Conservation (phyloP, 805 yeast genomes). For the Grigorovia transvaalensis region DNA sequence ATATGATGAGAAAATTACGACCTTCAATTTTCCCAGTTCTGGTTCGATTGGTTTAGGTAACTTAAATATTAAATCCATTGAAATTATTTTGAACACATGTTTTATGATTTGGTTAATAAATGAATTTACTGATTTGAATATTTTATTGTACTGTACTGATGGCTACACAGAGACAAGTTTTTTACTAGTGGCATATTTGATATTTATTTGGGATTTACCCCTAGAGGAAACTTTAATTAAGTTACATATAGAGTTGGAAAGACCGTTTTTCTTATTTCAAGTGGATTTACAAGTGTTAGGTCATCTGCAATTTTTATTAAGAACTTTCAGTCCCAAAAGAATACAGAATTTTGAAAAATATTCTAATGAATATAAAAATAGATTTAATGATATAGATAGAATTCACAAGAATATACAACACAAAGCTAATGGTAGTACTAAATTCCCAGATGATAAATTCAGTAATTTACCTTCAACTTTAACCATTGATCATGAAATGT, state of each 20-base stretch:
- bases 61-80: conserved; percentile 51
- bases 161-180: conserved; percentile 89
- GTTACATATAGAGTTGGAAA: conserved; percentile 49
- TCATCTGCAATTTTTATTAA: conserved; percentile 53
- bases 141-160: conserved; percentile 69
- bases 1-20: too few relatives aligned
- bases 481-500: conserved; percentile 23
- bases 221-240: conserved; percentile 57
- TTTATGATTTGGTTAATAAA: conserved; percentile 33
- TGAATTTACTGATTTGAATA: conserved; percentile 26
- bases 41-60: conserved; percentile 76
- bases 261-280: conserved; percentile 79
- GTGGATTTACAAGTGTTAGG: conserved; percentile 59
- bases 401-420: too few relatives aligned
- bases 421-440: neutral
- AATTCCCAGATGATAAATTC: neutral
- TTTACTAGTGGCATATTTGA: conserved; percentile 57
- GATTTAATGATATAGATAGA: neutral
- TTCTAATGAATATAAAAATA: neutral
- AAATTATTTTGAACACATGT: conserved; percentile 60
- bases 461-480: conserved; percentile 6
- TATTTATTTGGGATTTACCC: conserved; percentile 52
- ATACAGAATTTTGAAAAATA: conserved; percentile 5
- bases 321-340: conserved; percentile 46
- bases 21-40: conserved; percentile 67